phyloP scores from a whole-genome alignment of 83 land plant genomes.

The Isoetes engelmannii region DNA sequence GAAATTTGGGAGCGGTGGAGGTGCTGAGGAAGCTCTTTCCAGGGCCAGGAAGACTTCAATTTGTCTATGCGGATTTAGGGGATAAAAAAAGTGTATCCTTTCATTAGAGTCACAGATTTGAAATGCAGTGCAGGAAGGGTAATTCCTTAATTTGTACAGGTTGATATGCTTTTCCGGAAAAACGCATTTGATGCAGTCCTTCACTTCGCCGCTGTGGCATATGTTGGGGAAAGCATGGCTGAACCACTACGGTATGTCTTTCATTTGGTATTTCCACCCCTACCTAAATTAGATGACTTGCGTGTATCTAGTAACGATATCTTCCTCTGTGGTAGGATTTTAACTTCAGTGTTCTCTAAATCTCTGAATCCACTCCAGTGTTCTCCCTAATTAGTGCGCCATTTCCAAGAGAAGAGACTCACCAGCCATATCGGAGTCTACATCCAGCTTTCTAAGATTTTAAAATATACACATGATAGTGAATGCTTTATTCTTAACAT shows the following conservation, averaged over 20 bases:
- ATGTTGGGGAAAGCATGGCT: constrained; percentile 80
- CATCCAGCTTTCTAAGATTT: too few relatives aligned
- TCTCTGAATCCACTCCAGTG: too few relatives aligned
- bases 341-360: too few relatives aligned
- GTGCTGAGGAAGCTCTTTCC: constrained; percentile 71
- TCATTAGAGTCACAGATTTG: not conserved
- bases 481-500: too few relatives aligned
- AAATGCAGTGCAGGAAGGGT: not conserved
- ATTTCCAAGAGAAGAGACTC: too few relatives aligned
- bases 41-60: constrained; percentile 81
- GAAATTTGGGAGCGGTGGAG: constrained; percentile 81
- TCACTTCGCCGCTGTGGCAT: constrained; percentile 92
- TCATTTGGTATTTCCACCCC: not conserved
- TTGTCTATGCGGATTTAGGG: constrained; percentile 82
- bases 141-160: constrained; percentile 26
- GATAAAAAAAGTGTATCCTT: constrained; percentile 82
- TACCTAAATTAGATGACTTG: constrained; percentile 4
- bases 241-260: constrained; percentile 67
- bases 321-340: too few relatives aligned
- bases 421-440: too few relatives aligned
- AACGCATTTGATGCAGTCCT: constrained; percentile 90
- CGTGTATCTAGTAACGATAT: not conserved
- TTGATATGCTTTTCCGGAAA: constrained; percentile 53
- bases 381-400: too few relatives aligned
- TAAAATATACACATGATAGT: too few relatives aligned